phyloP scores from a whole-genome alignment of 176 grass and related monocot genomes.

The Triticum turgidum region DNA sequence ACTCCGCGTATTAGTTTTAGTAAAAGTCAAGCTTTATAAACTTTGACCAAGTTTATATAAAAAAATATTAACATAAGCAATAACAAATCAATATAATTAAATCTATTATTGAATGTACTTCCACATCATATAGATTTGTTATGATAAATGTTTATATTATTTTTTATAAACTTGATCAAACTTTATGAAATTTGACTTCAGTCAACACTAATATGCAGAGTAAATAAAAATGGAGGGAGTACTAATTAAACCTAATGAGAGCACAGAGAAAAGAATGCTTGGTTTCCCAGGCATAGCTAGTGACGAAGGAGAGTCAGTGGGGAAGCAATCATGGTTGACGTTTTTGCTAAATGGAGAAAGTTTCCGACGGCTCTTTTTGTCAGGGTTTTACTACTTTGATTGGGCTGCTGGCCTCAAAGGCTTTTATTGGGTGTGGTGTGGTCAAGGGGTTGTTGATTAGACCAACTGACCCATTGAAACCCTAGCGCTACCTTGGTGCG shows the following conservation, averaged over 20 bases:
- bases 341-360: background rate
- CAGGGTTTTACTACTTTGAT: constrained; percentile 14
- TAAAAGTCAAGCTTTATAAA: too few species aligned
- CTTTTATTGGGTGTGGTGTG: background rate
- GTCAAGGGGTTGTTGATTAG: constrained; percentile 2
- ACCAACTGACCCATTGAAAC: constrained; percentile 11
- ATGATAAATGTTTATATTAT: too few species aligned
- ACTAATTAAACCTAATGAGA: background rate
- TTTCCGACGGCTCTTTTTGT: background rate
- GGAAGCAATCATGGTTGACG: constrained; percentile 7
- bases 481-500: background rate
- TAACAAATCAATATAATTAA: too few species aligned
- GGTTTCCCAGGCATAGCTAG: background rate
- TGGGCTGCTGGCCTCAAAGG: background rate
- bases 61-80: too few species aligned
- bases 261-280: background rate
- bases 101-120: too few species aligned
- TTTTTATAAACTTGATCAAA: too few species aligned
- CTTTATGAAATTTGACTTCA: too few species aligned
- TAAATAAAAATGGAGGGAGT: too few species aligned
- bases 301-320: background rate
- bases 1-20: too few species aligned
- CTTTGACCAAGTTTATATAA: too few species aligned
- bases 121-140: too few species aligned
- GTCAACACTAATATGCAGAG: too few species aligned